A percentile compares a stretch with the other conserved stretches of the same genome.
Conservation (phyloP, 169 alveolate species). For the Babesia bigemina region DNA sequence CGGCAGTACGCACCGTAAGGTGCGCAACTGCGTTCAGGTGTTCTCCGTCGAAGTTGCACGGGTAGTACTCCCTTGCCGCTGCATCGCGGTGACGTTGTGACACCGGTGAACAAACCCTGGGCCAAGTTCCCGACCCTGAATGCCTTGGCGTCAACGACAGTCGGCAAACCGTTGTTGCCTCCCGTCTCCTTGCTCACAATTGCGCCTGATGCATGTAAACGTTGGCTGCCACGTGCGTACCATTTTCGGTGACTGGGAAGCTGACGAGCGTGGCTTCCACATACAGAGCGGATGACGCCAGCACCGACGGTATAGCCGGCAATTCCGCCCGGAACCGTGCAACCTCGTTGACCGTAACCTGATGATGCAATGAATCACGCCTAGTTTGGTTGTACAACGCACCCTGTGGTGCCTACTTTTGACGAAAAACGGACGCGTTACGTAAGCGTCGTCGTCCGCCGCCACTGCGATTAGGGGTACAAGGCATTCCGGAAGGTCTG, state of each 20-base stretch:
- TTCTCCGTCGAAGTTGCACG: constrained; percentile 18
- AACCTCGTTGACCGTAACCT: constrained; percentile 34
- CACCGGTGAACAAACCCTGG: not conserved
- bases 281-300: constrained; percentile 17
- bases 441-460: constrained; percentile 17
- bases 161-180: not conserved
- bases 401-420: constrained; percentile 3
- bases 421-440: constrained; percentile 11
- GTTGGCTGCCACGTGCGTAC: not conserved
- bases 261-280: constrained; percentile 31
- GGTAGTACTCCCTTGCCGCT: constrained; percentile 10
- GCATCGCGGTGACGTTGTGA: not conserved
- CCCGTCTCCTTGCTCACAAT: not conserved
- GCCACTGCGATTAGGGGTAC: not conserved
- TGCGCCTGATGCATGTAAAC: not conserved
- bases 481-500: not conserved
- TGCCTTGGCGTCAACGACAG: constrained; percentile 14
- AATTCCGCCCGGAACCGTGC: constrained; percentile 33
- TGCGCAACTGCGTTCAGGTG: constrained; percentile 20
- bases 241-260: not conserved
- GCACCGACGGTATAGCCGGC: constrained; percentile 46
- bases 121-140: constrained; percentile 22
- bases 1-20: constrained; percentile 1
- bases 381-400: not conserved
- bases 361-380: not conserved